Conservation (phyloP, 2,329 filamentous ascomycete species). For the Colletotrichum sp. region DNA sequence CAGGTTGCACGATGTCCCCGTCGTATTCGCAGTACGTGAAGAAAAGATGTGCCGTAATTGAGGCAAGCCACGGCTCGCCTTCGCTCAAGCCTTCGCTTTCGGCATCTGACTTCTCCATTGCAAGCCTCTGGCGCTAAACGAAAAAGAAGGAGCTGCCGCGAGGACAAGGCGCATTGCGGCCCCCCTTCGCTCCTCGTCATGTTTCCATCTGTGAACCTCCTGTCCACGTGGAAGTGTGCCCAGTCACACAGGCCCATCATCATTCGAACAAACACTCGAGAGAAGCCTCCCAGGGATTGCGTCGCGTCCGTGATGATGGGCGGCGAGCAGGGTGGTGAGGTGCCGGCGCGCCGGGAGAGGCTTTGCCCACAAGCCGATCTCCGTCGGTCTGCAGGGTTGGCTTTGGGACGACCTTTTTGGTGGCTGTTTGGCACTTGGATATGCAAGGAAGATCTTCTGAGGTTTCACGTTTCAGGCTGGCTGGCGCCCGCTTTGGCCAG, state of each 20-base stretch:
- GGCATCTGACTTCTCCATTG: neutral
- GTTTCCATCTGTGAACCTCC: neutral
- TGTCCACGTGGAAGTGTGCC: neutral
- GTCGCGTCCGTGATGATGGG: neutral
- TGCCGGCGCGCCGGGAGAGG: neutral
- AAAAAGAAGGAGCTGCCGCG: neutral
- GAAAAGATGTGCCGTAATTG: neutral
- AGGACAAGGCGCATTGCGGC: neutral
- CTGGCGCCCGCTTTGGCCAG: conserved; percentile 17
- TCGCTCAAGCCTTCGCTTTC: neutral
- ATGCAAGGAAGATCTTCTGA: conserved; percentile 18
- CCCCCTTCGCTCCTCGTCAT: neutral
- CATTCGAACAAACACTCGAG: neutral
- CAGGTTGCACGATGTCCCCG: neutral
- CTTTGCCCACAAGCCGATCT: conserved; percentile 15
- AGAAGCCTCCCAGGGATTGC: neutral
- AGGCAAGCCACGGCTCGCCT: neutral
- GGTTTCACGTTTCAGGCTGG: conserved; percentile 19
- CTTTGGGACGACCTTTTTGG: neutral
- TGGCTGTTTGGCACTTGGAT: neutral
- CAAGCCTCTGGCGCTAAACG: neutral
- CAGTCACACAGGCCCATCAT: neutral
- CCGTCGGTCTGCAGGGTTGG: conserved; percentile 7
- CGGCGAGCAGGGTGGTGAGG: neutral
- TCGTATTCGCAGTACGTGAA: neutral